Evolutionary conservation across 805 yeast species (phyloP), one percentile per base, ranked within the genome.

Genomic region (Danielia reshetovae): DNA sequence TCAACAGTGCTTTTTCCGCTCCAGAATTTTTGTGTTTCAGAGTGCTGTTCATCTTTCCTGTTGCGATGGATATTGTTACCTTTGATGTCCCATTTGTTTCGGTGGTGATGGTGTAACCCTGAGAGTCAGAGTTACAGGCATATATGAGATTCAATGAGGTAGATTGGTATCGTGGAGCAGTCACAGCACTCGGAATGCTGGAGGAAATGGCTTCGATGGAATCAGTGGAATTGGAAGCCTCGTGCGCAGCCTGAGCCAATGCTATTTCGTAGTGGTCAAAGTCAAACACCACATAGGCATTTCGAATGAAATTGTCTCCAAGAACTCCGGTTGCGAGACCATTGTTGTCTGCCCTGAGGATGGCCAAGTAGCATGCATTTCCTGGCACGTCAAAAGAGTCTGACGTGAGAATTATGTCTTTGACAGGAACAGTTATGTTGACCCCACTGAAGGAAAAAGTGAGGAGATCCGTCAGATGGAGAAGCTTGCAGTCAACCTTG

Each of bases 221-320:
- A 10, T n/a, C 13, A n/a, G 13, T n/a, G 11, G 48, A 31, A 30
- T 37, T 36, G 21, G 40, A 39, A 19, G 22, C 22, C 7, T 7
- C 22, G n/a, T n/a, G n/a, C n/a, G n/a, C n/a, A 9, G 11, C 30
- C 23, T 28, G 30, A 10, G 32, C 32, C 17, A 29, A 5, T 6
- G 18, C 18, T 7, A 30, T 19, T n/a, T 14, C 22, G 9, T 7
- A 15, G 15, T 22, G 7, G 22, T 30, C 33, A 10, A 18, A 30
- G 22, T 30, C 33, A 19, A 17, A 18, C 19, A 19, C 33, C 6
- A 23, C 11, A 12, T 22, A 30, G 10, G 27, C 33, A 12, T 30
- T 18, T 11, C 17, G 17, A 7, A 29, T 4, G 16, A 29, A 18
- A 17, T 29, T 12, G 18, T 21, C 25, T 11, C 32, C 29, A 26